A percentile compares a stretch with the other conserved stretches of the same genome.
These are phyloP conservation scores for Fusarium chaquense DNA, from an alignment of 2,329 filamentous ascomycete species.

Conservation along the genomic window DNA sequence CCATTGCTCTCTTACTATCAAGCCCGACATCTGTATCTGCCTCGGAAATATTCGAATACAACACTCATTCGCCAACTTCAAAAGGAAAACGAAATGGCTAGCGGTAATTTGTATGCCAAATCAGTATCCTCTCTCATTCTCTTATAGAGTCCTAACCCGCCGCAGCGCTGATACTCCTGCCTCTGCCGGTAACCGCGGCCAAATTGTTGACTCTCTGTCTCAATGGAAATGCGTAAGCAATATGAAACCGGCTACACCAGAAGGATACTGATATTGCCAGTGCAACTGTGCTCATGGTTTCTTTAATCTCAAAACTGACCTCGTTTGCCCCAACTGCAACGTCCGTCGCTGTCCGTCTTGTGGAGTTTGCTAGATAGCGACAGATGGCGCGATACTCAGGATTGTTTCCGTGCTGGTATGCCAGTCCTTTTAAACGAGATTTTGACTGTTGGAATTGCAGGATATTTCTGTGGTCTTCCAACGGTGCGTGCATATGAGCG, in stretches of 20 bases:
- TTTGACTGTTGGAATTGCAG: neutral
- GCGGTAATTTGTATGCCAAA: conserved; percentile 4
- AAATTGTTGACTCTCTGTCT: neutral
- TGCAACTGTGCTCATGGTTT: conserved; percentile 16
- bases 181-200: conserved; percentile 8
- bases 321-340: neutral
- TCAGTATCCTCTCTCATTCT: too few species aligned
- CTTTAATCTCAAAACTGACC: neutral
- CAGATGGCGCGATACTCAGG: rapidly evolving
- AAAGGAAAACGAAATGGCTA: conserved; percentile 8
- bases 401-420: neutral
- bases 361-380: conserved; percentile 18
- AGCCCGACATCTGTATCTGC: neutral
- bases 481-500: neutral
- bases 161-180: conserved; percentile 1
- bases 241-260: neutral
- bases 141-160: neutral
- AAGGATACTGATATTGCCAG: neutral
- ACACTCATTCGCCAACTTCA: neutral
- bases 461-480: neutral
- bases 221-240: conserved; percentile 23
- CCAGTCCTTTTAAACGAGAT: too few species aligned
- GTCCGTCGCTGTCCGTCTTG: conserved; percentile 38
- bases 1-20: neutral
- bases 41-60: neutral